Conservation (phyloP, 1,284 basidiomycete species). For the Cutaneotrichosporon cavernicola region DNA sequence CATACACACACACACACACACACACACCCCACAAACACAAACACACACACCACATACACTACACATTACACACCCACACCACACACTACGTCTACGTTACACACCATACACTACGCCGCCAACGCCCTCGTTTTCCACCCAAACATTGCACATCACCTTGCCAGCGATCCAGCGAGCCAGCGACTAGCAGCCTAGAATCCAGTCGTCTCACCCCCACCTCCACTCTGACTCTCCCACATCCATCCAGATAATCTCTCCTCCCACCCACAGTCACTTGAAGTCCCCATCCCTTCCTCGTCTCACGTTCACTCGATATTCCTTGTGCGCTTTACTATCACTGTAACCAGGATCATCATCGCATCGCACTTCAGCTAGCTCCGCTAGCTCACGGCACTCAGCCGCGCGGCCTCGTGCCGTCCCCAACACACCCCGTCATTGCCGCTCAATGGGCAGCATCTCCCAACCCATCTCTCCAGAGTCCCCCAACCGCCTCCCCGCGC, state of each 20-base stretch:
- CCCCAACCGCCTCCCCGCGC: neutral
- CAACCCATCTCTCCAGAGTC: neutral
- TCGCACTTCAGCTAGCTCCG: neutral
- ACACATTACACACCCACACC: too few species aligned
- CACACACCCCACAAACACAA: too few species aligned
- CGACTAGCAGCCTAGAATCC: too few species aligned
- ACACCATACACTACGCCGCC: too few species aligned
- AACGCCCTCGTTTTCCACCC: too few species aligned
- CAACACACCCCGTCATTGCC: neutral
- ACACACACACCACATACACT: too few species aligned
- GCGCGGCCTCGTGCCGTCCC: neutral
- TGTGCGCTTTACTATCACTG: neutral
- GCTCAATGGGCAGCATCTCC: neutral
- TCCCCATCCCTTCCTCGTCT: neutral
- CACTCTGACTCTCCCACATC: neutral
- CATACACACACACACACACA: too few species aligned
- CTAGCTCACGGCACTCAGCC: neutral
- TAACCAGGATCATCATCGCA: neutral
- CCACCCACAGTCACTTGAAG: neutral
- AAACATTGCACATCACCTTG: too few species aligned
- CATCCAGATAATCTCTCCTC: neutral
- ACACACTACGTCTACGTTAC: too few species aligned
- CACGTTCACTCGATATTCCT: neutral
- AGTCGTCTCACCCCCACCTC: too few species aligned
- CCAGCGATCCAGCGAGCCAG: too few species aligned